Conservation (phyloP, 129 eudicot species). For the Pulicaria dysenterica region DNA sequence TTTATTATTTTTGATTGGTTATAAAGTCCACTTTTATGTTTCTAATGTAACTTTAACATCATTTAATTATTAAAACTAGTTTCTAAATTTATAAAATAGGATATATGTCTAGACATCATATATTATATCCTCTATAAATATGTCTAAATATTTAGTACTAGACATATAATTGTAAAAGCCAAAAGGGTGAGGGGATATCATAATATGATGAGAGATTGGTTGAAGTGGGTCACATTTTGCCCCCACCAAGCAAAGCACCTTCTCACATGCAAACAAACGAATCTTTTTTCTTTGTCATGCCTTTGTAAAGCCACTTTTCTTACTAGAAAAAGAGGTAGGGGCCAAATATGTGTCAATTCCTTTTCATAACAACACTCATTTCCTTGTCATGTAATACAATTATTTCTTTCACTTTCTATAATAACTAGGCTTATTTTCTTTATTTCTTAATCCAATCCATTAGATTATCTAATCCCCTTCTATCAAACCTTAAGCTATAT, state of each 20-base stretch:
- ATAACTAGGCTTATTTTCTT: neutral
- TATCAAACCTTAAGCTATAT: too few species aligned
- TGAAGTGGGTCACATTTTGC: constrained; percentile 26
- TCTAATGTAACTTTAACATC: too few species aligned
- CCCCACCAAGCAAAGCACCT: constrained; percentile 33
- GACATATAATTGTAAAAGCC: too few species aligned
- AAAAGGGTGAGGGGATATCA: neutral
- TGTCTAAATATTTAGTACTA: too few species aligned
- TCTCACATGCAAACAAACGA: constrained; percentile 35
- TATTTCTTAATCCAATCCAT: too few species aligned
- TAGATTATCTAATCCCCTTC: too few species aligned
- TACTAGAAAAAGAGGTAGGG: constrained; percentile 26
- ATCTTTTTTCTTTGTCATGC: constrained; percentile 16
- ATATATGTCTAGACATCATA: too few species aligned
- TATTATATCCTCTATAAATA: too few species aligned
- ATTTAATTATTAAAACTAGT: too few species aligned
- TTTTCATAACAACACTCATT: constrained; percentile 13
- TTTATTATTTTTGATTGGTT: too few species aligned
- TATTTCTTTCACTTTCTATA: neutral
- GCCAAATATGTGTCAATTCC: constrained; percentile 20
- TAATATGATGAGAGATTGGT: neutral
- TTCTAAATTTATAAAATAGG: too few species aligned
- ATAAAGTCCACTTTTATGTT: too few species aligned
- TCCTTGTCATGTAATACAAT: neutral
- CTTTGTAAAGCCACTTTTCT: constrained; percentile 33